Conservation (phyloP, 257 asterid genomes). For the Solanum rostratum region DNA sequence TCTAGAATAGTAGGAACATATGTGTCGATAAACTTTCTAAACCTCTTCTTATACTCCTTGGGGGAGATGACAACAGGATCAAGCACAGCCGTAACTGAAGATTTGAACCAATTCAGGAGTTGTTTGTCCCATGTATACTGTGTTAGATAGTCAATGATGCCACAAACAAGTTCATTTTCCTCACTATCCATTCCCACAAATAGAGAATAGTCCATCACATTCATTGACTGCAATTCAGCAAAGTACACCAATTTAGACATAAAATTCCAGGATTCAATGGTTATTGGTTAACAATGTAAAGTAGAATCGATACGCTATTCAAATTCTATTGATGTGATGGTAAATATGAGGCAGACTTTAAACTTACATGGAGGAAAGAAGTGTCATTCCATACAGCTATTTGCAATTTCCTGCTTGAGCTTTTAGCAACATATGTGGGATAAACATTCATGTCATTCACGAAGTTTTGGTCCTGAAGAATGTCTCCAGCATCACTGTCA, state of each 20-base stretch:
- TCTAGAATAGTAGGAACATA: not conserved
- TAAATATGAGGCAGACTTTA: not conserved
- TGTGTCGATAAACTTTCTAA: constrained; percentile 19
- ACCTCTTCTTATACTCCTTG: constrained; percentile 55
- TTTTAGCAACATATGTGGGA: constrained; percentile 67
- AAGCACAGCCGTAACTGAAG: not conserved
- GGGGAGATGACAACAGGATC: constrained; percentile 35
- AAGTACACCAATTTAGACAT: not conserved
- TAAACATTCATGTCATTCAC: constrained; percentile 80
- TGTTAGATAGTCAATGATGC: constrained; percentile 83
- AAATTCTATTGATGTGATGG: not conserved
- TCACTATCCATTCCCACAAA: constrained; percentile 76
- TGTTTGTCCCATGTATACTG: constrained; percentile 98
- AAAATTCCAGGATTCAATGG: not conserved
- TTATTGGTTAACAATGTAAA: not conserved
- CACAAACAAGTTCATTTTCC: constrained; percentile 58
- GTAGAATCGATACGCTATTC: not conserved
- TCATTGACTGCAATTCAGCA: constrained; percentile 36
- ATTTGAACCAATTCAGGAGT: constrained; percentile 76
- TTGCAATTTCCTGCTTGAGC: constrained; percentile 65
- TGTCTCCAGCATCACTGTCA: constrained; percentile 52
- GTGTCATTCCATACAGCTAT: constrained; percentile 89
- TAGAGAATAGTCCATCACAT: constrained; percentile 89
- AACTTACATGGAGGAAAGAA: constrained; percentile 69
- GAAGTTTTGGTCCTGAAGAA: constrained; percentile 83